Conservation (phyloP, 2,329 filamentous ascomycete species). For the Celoporthe dispersa region DNA sequence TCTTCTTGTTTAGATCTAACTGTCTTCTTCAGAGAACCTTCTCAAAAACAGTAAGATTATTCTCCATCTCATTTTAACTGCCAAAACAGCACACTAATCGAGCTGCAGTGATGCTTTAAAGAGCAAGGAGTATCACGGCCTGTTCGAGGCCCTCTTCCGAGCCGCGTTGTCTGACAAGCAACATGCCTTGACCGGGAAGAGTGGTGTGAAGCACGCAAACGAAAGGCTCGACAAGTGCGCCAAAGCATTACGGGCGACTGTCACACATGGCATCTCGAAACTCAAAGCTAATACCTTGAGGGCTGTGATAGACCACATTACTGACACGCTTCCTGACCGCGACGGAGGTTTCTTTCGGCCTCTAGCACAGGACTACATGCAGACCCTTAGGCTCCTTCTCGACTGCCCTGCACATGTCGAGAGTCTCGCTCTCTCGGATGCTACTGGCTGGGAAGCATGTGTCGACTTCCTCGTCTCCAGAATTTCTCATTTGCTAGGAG, state of each 20-base stretch:
- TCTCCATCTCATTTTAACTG: neutral
- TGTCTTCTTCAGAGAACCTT: conserved; percentile 21
- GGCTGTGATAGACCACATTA: conserved; percentile 80
- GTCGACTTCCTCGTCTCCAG: conserved; percentile 72
- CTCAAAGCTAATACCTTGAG: conserved; percentile 79
- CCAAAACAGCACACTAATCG: neutral
- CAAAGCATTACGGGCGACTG: conserved; percentile 70
- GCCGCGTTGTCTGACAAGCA: conserved; percentile 71
- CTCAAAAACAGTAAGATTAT: conserved; percentile 20
- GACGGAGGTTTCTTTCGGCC: conserved; percentile 69
- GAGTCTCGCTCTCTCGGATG: conserved; percentile 64
- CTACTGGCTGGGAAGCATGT: conserved; percentile 66
- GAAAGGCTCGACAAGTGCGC: conserved; percentile 71
- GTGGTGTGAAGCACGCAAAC: conserved; percentile 47
- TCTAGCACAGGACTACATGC: conserved; percentile 77
- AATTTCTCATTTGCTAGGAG: conserved; percentile 58
- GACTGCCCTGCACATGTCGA: conserved; percentile 79
- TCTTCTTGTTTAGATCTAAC: conserved; percentile 17
- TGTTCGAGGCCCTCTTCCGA: conserved; percentile 81
- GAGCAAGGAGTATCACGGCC: conserved; percentile 79
- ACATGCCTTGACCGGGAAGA: conserved; percentile 58
- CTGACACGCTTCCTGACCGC: conserved; percentile 68
- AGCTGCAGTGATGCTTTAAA: conserved; percentile 51
- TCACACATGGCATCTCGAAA: conserved; percentile 69
- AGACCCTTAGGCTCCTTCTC: conserved; percentile 72